A percentile compares a stretch with the other conserved stretches of the same genome.
Conservation (phyloP, 2,329 filamentous ascomycete species). For the Aspergillus pseudonomiae region DNA sequence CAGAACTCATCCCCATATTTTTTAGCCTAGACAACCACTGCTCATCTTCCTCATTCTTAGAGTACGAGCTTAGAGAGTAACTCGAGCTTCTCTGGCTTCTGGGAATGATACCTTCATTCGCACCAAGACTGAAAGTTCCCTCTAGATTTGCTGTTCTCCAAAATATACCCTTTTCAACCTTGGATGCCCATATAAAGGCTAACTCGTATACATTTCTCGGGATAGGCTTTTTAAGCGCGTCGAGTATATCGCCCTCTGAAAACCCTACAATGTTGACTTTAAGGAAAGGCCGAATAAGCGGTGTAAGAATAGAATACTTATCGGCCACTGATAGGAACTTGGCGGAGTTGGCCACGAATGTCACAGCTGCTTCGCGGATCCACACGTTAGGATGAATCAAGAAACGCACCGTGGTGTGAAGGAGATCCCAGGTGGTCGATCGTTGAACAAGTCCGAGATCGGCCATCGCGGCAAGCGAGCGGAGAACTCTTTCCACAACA, state of each 20-base stretch:
- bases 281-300: conserved; percentile 78
- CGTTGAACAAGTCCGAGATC: conserved; percentile 84
- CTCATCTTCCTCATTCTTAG: conserved; percentile 89
- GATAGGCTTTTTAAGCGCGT: conserved; percentile 80
- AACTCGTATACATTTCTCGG: conserved; percentile 81
- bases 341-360: conserved; percentile 78
- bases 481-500: conserved; percentile 86
- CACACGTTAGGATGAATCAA: conserved; percentile 92
- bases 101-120: conserved; percentile 58
- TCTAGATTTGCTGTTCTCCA: conserved; percentile 79
- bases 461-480: conserved; percentile 86
- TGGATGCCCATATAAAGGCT: conserved; percentile 81
- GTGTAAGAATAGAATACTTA: conserved; percentile 78
- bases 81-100: conserved; percentile 52
- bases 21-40: conserved; percentile 85
- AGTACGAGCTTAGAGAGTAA: conserved; percentile 60
- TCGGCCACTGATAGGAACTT: conserved; percentile 78
- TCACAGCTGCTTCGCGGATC: conserved; percentile 86
- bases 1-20: conserved; percentile 76
- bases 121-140: conserved; percentile 68
- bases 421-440: conserved; percentile 81
- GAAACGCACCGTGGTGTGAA: conserved; percentile 81
- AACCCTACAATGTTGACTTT: conserved; percentile 72
- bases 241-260: conserved; percentile 73
- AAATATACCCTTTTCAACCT: conserved; percentile 79